Evolutionary conservation across 2,329 filamentous ascomycete species (phyloP).

Genomic region (Calycina herbarum): DNA sequence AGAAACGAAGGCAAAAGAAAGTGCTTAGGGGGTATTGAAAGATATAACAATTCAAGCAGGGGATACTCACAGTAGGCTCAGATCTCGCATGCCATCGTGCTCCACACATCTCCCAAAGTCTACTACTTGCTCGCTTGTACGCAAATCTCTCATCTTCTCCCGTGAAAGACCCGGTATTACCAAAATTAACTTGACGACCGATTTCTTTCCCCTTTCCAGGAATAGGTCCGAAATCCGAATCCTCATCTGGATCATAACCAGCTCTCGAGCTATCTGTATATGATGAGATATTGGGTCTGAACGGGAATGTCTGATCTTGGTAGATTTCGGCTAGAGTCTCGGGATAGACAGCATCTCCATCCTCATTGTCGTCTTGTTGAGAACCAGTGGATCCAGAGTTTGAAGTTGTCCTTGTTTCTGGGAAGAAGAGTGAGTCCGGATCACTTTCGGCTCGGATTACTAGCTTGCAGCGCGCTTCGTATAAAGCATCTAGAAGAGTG

Average conservation of each 20-base stretch:
- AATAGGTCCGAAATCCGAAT: conserved; percentile 51
- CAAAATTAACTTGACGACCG: conserved; percentile 57
- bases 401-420: conserved; percentile 46
- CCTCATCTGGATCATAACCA: conserved; percentile 56
- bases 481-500: conserved; percentile 76
- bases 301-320: conserved; percentile 74
- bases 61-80: conserved; percentile 41
- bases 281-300: conserved; percentile 74
- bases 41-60: background rate
- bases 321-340: conserved; percentile 73
- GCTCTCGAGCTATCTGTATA: conserved; percentile 52
- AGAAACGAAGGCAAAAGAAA: background rate
- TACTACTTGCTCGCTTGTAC: conserved; percentile 72
- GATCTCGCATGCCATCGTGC: conserved; percentile 67
- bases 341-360: conserved; percentile 57
- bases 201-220: conserved; percentile 41
- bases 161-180: conserved; percentile 66
- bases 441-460: conserved; percentile 65
- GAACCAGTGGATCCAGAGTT: conserved; percentile 25
- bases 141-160: conserved; percentile 82
- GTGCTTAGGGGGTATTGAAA: background rate
- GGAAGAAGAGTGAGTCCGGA: conserved; percentile 78
- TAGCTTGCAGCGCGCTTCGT: conserved; percentile 79
- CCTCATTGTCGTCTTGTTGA: conserved; percentile 39
- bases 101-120: conserved; percentile 83